These are phyloP conservation scores for Phlebopus sp. DNA, from an alignment of 1,284 basidiomycete species.

Conservation along the genomic window DNA sequence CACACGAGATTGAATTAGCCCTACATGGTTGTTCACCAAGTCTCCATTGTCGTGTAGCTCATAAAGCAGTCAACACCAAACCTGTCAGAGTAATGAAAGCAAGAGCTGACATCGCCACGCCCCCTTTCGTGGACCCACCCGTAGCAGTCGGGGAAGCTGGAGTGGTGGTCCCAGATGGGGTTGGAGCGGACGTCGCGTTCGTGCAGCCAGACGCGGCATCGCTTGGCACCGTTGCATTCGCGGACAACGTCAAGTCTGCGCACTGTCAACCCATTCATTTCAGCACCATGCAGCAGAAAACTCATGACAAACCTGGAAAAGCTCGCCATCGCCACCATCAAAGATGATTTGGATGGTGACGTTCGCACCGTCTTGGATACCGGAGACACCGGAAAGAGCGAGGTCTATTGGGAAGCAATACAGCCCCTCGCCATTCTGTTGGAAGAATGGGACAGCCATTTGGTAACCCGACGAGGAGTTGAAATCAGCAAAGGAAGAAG, in stretches of 20 bases:
- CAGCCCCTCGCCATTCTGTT: conserved; percentile 43
- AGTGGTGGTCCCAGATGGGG: conserved; percentile 7
- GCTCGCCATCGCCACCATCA: conserved; percentile 49
- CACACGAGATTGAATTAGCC: too few species aligned
- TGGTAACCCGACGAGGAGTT: conserved; percentile 37
- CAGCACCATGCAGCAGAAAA: background rate
- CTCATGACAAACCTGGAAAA: conserved; percentile 45
- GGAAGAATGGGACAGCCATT: conserved; percentile 41
- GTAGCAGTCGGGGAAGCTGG: conserved; percentile 5
- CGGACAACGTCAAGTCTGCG: conserved; percentile 29
- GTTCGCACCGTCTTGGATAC: conserved; percentile 45
- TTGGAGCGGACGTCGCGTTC: conserved; percentile 15
- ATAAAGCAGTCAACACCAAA: conserved; percentile 9
- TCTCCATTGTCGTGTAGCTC: conserved; percentile 1
- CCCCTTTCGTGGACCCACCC: conserved; percentile 16
- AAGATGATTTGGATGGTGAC: conserved; percentile 48
- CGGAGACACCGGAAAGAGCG: conserved; percentile 40
- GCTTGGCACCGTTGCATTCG: conserved; percentile 25
- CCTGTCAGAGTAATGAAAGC: conserved; percentile 8
- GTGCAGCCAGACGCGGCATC: conserved; percentile 23
- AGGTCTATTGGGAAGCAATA: conserved; percentile 57
- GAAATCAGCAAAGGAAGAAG: conserved; percentile 55
- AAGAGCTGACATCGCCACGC: conserved; percentile 4
- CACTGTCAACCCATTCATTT: conserved; percentile 17
- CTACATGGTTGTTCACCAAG: background rate